Evolutionary conservation across 78 protist species (phyloP).

Genomic region (Dictyostelium intermedium): DNA sequence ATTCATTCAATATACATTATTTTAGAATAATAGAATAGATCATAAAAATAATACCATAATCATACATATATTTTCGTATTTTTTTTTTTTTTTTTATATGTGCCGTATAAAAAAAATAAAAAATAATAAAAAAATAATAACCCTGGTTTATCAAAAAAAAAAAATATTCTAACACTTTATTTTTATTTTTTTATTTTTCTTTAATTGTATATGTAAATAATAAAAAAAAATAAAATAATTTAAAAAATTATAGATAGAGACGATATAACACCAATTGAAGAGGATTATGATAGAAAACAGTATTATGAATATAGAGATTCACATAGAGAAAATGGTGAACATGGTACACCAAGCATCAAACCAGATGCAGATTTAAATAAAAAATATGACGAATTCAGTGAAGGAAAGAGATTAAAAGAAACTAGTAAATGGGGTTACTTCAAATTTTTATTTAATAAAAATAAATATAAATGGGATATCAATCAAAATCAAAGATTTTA

Average conservation of each 20-base stretch:
- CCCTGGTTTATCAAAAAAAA: too few species aligned
- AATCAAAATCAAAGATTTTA: conserved; percentile 19
- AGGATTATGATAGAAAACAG: conserved; percentile 4
- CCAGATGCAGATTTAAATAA: background rate
- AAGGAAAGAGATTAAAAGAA: background rate
- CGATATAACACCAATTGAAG: background rate
- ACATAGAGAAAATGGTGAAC: conserved; percentile 1
- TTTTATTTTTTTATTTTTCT: background rate
- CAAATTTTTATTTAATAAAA: conserved; percentile 30
- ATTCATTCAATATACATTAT: too few species aligned
- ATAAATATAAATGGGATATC: conserved; percentile 23
- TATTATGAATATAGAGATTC: conserved; percentile 22
- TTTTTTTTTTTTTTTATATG: background rate
- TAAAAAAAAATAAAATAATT: too few species aligned
- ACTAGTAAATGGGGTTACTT: background rate
- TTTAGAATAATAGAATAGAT: too few species aligned
- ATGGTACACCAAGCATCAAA: background rate
- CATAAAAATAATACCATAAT: too few species aligned
- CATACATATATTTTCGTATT: background rate
- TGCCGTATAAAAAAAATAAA: background rate
- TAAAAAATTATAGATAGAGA: background rate
- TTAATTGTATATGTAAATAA: background rate
- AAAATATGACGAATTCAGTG: background rate
- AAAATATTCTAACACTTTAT: background rate
- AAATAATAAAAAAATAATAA: too few species aligned